These are phyloP conservation scores for Tubosaeta brunneosetosa DNA, from an alignment of 768 basidiomycete genomes.

Conservation along the genomic window DNA sequence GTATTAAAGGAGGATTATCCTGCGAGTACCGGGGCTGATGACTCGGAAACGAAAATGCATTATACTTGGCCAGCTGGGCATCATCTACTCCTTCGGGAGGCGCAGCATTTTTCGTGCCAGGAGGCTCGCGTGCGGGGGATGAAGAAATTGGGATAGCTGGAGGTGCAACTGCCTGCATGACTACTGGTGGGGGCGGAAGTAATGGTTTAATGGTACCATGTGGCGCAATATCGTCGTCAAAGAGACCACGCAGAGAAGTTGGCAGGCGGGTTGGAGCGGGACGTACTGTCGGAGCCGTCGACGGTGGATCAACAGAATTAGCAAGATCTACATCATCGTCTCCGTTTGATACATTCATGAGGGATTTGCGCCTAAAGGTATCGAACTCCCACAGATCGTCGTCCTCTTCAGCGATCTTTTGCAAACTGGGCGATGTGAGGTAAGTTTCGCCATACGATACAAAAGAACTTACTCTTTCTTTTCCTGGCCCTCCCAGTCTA, in stretches of 20 bases:
- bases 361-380: slow-evolving; percentile 49
- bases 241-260: slow-evolving; percentile 72
- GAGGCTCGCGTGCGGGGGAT: slow-evolving; percentile 35
- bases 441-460: background rate
- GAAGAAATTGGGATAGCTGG: slow-evolving; percentile 26
- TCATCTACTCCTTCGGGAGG: slow-evolving; percentile 36
- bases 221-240: slow-evolving; percentile 53
- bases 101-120: slow-evolving; percentile 29
- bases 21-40: slow-evolving; percentile 58
- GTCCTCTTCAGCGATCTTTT: slow-evolving; percentile 21
- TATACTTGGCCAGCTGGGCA: slow-evolving; percentile 40
- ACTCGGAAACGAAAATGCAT: slow-evolving; percentile 51
- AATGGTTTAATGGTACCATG: slow-evolving; percentile 42
- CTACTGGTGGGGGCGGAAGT: slow-evolving; percentile 27
- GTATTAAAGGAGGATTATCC: slow-evolving; percentile 38
- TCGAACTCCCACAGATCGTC: slow-evolving; percentile 74
- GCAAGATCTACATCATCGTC: slow-evolving; percentile 22
- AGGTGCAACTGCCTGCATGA: slow-evolving; percentile 26
- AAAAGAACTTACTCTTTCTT: slow-evolving; percentile 42
- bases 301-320: slow-evolving; percentile 11
- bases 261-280: slow-evolving; percentile 56
- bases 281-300: slow-evolving; percentile 44
- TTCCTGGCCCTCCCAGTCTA: slow-evolving; percentile 70
- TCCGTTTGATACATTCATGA: slow-evolving; percentile 17
- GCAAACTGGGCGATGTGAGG: slow-evolving; percentile 14